Percentiles rank a stretch among this genome's conserved stretches.
These are phyloP conservation scores for Rhipidocladum racemiflorum DNA, from an alignment of 176 grass and related monocot species.

Conservation along the genomic window DNA sequence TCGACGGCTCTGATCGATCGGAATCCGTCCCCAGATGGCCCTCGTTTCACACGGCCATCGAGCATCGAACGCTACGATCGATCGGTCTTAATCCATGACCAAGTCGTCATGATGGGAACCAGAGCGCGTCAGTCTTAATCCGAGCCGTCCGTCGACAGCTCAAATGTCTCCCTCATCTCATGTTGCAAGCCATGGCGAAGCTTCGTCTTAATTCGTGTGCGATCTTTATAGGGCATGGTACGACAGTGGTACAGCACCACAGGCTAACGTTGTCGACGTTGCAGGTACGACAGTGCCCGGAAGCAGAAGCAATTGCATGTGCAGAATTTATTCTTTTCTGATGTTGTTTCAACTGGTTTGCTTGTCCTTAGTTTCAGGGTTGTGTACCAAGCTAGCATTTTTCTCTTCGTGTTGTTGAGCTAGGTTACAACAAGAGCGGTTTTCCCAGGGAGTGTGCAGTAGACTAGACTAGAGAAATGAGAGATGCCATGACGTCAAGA, in stretches of 20 bases:
- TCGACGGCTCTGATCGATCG: not conserved
- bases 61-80: not conserved
- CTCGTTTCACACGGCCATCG: not conserved
- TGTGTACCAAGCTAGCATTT: not conserved
- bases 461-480: too few relatives aligned
- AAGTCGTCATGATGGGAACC: not conserved
- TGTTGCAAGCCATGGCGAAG: not conserved
- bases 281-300: not conserved
- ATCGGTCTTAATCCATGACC: not conserved
- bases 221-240: not conserved
- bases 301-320: not conserved
- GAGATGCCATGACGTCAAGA: not conserved
- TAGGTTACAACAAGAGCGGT: not conserved
- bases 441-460: not conserved
- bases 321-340: not conserved
- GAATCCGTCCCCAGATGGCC: not conserved
- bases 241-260: not conserved
- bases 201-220: not conserved
- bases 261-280: not conserved
- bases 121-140: too few relatives aligned
- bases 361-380: constrained; percentile 19
- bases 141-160: not conserved
- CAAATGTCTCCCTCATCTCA: not conserved
- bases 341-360: not conserved
- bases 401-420: not conserved